Conservation (phyloP, 2,329 filamentous ascomycete species). For the Penicillium paneum region DNA sequence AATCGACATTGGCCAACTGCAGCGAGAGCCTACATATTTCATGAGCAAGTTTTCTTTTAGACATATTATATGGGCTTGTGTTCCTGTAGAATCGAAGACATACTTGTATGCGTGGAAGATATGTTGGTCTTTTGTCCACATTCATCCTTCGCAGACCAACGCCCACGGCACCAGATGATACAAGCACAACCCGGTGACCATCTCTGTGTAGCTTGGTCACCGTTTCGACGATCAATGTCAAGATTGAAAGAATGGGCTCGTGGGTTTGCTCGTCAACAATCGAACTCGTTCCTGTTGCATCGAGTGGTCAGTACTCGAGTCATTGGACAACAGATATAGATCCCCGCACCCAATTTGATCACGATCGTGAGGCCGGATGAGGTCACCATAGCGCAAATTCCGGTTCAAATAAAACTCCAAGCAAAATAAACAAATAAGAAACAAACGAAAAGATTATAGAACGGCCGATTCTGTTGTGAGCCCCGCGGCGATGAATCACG, state of each 20-base stretch:
- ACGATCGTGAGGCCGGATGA: conserved; percentile 36
- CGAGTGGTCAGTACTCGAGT: conserved; percentile 16
- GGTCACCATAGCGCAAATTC: conserved; percentile 20
- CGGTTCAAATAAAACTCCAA: not conserved
- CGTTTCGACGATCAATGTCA: conserved; percentile 92
- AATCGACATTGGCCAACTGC: conserved; percentile 94
- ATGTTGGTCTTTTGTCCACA: conserved; percentile 79
- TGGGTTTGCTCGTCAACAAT: conserved; percentile 96
- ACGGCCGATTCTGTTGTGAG: not conserved
- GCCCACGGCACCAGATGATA: conserved; percentile 95
- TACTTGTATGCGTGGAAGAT: conserved; percentile 82
- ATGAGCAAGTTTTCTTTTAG: not conserved
- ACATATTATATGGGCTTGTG: not conserved
- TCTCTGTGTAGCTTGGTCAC: conserved; percentile 81
- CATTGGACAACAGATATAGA: conserved; percentile 15
- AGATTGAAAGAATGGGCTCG: conserved; percentile 84
- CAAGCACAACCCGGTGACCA: conserved; percentile 91
- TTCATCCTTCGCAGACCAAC: conserved; percentile 90
- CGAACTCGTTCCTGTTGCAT: conserved; percentile 79
- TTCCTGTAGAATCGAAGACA: conserved; percentile 1
- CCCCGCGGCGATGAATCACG: conserved; percentile 5
- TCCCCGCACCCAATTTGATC: conserved; percentile 41
- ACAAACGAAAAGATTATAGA: not conserved
- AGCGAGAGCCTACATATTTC: conserved; percentile 65
- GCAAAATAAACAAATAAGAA: not conserved